phyloP scores from a whole-genome alignment of 192 early-diverging fungal genomes.

The Gaertneriomyces semiglobifer region DNA sequence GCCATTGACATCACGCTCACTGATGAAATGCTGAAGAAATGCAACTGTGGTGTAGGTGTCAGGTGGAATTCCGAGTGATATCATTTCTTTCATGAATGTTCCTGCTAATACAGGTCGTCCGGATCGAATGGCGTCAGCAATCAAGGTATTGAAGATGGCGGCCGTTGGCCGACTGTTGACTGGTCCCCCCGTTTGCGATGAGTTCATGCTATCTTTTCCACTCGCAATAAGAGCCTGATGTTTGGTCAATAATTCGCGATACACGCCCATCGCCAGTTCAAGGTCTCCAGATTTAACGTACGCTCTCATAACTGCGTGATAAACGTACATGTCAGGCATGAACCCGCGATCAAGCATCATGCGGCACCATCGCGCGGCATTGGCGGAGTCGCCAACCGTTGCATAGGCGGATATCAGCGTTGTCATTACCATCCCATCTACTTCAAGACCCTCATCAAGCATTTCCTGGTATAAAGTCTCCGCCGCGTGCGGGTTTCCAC shows the following conservation, averaged over 20 bases:
- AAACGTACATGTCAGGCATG: conserved; percentile 10
- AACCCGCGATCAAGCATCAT: conserved; percentile 2
- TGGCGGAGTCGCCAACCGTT: conserved; percentile 4
- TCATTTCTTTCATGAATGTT: conserved; percentile 9
- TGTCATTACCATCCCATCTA: conserved; percentile 14
- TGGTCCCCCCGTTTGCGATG: no score
- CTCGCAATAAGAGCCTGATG: neutral
- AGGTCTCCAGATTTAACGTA: conserved; percentile 10
- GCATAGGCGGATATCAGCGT: conserved; percentile 18
- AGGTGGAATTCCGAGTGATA: conserved; percentile 1
- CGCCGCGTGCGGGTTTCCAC: conserved; percentile 5
- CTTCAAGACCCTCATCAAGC: neutral
- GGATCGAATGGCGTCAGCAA: neutral
- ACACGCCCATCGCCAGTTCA: neutral
- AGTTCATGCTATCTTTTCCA: no score
- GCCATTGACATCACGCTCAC: neutral
- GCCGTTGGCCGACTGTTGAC: neutral
- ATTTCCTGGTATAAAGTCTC: conserved; percentile 10
- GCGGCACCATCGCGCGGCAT: conserved; percentile 8
- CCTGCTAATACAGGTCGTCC: neutral
- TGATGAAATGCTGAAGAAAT: conserved; percentile 3
- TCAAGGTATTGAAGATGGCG: conserved; percentile 16
- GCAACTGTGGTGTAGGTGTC: conserved; percentile 18
- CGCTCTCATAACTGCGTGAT: conserved; percentile 11
- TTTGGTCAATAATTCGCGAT: neutral